A percentile compares a stretch with the other conserved stretches of the same genome.
phyloP scores from a whole-genome alignment of 441 rosid genomes.

The Daphne laureola region DNA sequence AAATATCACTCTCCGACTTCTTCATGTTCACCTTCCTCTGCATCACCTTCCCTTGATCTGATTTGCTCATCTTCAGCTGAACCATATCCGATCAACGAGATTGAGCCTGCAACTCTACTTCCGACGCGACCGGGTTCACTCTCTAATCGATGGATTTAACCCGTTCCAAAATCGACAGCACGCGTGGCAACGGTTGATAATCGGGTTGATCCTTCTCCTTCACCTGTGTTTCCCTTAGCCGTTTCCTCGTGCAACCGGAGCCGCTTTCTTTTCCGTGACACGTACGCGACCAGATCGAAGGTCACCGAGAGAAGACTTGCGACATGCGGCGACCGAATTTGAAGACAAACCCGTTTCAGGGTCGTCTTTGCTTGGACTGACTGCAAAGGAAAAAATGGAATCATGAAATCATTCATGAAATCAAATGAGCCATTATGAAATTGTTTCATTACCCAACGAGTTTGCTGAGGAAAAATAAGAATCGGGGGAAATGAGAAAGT shows the following conservation, averaged over 20 bases:
- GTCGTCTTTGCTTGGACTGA: no score
- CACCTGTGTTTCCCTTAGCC: no score
- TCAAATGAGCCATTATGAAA: no score
- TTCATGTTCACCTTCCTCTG: conserved; percentile 24
- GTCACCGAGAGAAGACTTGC: no score
- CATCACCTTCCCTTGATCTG: conserved; percentile 17
- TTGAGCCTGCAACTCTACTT: background rate
- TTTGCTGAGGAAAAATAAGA: conserved; percentile 63
- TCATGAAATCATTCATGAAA: no score
- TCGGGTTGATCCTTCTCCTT: conserved; percentile 13
- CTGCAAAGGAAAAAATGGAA: no score
- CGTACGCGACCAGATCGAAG: no score
- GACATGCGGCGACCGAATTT: no score
- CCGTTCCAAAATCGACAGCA: conserved; percentile 45
- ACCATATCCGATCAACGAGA: conserved; percentile 4
- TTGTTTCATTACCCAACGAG: conserved; percentile 44
- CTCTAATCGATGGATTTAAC: conserved; percentile 38
- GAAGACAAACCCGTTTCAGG: no score
- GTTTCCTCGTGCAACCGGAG: no score
- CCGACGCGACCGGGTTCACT: conserved; percentile 2
- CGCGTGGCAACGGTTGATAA: conserved; percentile 16
- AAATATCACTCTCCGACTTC: conserved; percentile 62
- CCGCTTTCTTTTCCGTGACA: no score
- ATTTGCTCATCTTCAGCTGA: conserved; percentile 28
- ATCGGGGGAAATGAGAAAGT: conserved; percentile 76